phyloP scores from a whole-genome alignment of 2,329 filamentous ascomycete species.

The Fusarium devonianum region DNA sequence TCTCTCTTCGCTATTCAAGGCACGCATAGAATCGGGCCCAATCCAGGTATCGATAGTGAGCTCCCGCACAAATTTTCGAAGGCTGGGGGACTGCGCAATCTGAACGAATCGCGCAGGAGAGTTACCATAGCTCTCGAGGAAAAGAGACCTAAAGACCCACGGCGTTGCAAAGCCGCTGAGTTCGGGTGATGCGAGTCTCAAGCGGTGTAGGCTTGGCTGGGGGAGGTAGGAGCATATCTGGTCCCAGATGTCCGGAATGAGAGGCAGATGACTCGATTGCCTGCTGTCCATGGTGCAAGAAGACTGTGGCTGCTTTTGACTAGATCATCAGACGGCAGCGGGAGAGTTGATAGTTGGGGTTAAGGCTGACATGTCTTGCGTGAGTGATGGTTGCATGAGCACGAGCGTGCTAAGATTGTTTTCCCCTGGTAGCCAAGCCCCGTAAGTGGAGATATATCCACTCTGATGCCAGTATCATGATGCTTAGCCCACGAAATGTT shows the following conservation, averaged over 20 bases:
- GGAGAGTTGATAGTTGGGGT: no score
- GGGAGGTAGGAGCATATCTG: conserved; percentile 9
- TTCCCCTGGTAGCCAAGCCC: no score
- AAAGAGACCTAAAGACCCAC: background rate
- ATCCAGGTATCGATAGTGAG: conserved; percentile 27
- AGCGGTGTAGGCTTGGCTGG: background rate
- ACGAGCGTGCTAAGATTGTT: no score
- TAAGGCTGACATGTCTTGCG: no score
- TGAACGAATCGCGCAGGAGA: conserved; percentile 19
- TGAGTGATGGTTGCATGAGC: no score
- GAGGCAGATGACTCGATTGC: background rate
- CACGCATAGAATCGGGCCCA: conserved; percentile 4
- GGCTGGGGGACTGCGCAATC: conserved; percentile 4
- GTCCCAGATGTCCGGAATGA: conserved; percentile 12
- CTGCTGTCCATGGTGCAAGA: no score
- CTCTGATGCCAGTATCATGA: no score
- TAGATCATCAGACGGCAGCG: no score
- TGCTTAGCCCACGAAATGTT: no score
- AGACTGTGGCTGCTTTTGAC: no score
- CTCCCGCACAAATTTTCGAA: conserved; percentile 14
- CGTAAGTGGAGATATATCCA: no score
- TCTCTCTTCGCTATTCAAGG: background rate
- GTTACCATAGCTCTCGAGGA: conserved; percentile 1
- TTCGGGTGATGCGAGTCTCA: conserved; percentile 7
- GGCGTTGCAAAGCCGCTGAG: background rate